These are phyloP conservation scores for Boletus mariae DNA, from an alignment of 1,284 basidiomycete genomes.

Conservation along the genomic window DNA sequence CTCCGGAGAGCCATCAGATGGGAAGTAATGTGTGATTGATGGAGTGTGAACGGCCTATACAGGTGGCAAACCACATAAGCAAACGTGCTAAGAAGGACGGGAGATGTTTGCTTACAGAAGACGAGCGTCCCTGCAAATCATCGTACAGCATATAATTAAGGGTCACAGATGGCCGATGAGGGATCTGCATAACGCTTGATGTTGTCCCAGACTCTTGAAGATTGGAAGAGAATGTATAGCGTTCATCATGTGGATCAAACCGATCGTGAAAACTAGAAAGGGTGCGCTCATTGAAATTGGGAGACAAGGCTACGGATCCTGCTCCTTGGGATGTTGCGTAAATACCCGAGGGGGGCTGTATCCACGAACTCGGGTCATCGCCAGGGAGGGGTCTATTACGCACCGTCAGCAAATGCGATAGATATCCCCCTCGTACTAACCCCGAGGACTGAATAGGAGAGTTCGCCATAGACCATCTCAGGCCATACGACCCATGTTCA, in stretches of 20 bases:
- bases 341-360: background rate
- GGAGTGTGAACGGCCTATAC: background rate
- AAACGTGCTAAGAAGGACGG: background rate
- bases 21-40: no score
- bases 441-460: constrained; percentile 4
- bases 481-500: background rate
- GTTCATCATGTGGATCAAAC: background rate
- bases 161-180: background rate
- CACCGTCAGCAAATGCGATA: background rate
- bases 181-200: background rate
- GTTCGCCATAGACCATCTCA: background rate
- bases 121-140: background rate
- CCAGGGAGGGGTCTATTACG: constrained; percentile 4
- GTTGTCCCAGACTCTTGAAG: background rate
- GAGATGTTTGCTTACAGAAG: constrained; percentile 1
- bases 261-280: no score
- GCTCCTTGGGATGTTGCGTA: no score
- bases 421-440: constrained; percentile 6
- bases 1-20: background rate
- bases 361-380: rapidly evolving
- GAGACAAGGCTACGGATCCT: rapidly evolving
- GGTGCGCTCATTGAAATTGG: rapidly evolving
- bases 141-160: background rate
- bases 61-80: background rate
- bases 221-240: background rate